Evolutionary conservation across 805 yeast species (phyloP).

Genomic region (Hanseniaspora nectarophila): DNA sequence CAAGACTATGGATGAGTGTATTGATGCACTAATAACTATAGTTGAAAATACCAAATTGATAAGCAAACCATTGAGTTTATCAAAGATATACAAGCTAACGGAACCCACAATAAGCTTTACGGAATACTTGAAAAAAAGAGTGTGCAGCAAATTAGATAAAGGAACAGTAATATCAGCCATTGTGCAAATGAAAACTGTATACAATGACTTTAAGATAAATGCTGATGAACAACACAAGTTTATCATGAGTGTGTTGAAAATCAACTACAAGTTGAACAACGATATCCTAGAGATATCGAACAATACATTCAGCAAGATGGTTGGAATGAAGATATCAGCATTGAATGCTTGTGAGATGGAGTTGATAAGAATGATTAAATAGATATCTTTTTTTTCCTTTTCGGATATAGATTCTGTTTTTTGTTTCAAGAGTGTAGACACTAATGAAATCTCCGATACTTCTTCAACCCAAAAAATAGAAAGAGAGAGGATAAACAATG

Average conservation of each 20-base stretch:
- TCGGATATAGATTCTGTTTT: too few relatives aligned
- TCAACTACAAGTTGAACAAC: slow-evolving; percentile 39
- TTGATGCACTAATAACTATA: not conserved
- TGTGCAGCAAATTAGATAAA: not conserved
- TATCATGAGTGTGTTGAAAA: slow-evolving; percentile 34
- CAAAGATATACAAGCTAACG: not conserved
- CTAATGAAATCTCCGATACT: too few relatives aligned
- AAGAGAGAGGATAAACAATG: too few relatives aligned
- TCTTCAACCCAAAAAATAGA: too few relatives aligned
- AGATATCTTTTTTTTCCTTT: too few relatives aligned
- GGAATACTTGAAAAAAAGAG: not conserved
- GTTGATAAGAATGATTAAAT: not conserved
- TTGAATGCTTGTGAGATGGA: slow-evolving; percentile 1
- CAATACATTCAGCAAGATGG: slow-evolving; percentile 3
- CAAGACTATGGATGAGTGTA: not conserved
- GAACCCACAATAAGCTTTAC: slow-evolving; percentile 1
- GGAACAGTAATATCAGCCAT: not conserved
- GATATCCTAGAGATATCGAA: slow-evolving; percentile 19
- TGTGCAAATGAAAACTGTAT: not conserved
- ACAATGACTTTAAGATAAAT: not conserved
- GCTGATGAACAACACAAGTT: slow-evolving; percentile 26
- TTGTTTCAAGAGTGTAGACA: too few relatives aligned
- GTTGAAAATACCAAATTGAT: not conserved
- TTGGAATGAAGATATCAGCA: not conserved
- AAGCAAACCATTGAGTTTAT: not conserved